These are phyloP conservation scores for Cordyceps militaris DNA, from an alignment of 2,329 filamentous ascomycete species.

Conservation along the genomic window DNA sequence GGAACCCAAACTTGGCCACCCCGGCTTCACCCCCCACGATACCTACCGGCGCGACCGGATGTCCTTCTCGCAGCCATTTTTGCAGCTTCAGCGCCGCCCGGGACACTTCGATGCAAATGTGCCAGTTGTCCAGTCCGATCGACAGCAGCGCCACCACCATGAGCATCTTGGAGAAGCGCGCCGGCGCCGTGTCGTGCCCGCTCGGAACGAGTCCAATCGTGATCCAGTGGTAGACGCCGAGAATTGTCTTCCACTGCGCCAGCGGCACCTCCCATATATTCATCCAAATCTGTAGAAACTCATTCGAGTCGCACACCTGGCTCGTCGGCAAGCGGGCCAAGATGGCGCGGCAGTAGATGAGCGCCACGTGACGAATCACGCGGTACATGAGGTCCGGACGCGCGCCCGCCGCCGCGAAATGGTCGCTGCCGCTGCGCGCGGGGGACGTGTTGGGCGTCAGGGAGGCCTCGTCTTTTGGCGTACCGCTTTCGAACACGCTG, in stretches of 20 bases:
- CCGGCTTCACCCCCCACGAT: conserved; percentile 11
- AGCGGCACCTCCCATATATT: conserved; percentile 41
- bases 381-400: conserved; percentile 39
- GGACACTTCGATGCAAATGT: conserved; percentile 32
- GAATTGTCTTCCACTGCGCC: conserved; percentile 37
- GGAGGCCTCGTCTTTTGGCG: conserved; percentile 3
- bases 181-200: conserved; percentile 32
- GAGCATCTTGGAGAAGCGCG: conserved; percentile 40
- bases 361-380: conserved; percentile 37
- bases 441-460: conserved; percentile 4
- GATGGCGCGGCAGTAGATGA: conserved; percentile 43
- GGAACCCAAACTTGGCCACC: conserved; percentile 9
- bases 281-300: conserved; percentile 39
- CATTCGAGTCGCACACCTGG: conserved; percentile 29
- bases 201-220: conserved; percentile 35
- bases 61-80: conserved; percentile 32
- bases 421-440: conserved; percentile 12
- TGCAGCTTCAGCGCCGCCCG: conserved; percentile 33
- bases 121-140: conserved; percentile 43
- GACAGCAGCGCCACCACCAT: conserved; percentile 37
- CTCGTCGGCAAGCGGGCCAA: conserved; percentile 35
- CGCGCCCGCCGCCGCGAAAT: conserved; percentile 15
- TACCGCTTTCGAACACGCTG: conserved; percentile 8
- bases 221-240: conserved; percentile 45
- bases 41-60: not conserved